phyloP scores from a whole-genome alignment of 2,329 filamentous ascomycete genomes.

The Alternaria panax region DNA sequence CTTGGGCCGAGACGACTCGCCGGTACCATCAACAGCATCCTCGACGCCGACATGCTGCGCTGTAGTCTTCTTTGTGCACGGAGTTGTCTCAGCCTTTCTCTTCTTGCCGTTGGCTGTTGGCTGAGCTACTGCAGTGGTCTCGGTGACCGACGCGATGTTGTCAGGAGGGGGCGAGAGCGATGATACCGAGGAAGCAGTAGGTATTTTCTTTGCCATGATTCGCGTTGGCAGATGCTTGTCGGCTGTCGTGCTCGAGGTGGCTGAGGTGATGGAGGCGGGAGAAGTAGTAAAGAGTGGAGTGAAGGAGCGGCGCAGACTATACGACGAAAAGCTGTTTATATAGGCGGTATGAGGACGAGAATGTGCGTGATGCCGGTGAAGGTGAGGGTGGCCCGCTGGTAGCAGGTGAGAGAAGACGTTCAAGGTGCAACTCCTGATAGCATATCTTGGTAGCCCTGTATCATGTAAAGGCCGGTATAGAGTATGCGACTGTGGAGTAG shows the following conservation, averaged over 20 bases:
- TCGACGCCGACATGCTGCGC: slow-evolving; percentile 10
- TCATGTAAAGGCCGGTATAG: background rate
- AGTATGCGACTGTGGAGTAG: accelerated
- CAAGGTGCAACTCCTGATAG: background rate
- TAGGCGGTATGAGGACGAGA: background rate
- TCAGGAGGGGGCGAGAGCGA: slow-evolving; percentile 36
- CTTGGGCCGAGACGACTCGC: slow-evolving; percentile 21
- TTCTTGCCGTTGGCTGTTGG: slow-evolving; percentile 27
- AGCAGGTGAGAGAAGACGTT: slow-evolving; percentile 9
- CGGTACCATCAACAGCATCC: slow-evolving; percentile 1
- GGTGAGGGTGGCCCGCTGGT: slow-evolving; percentile 6
- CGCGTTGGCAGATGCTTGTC: background rate
- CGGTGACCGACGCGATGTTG: slow-evolving; percentile 7
- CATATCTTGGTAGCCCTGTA: background rate
- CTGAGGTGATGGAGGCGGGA: background rate
- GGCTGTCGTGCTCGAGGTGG: background rate
- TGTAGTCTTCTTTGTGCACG: slow-evolving; percentile 20
- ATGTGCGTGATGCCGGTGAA: slow-evolving; percentile 1
- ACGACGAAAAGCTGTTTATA: background rate
- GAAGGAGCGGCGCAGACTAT: slow-evolving; percentile 1
- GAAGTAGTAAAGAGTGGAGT: background rate
- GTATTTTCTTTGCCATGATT: slow-evolving; percentile 30
- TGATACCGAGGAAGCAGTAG: slow-evolving; percentile 24
- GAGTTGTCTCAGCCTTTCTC: slow-evolving; percentile 36
- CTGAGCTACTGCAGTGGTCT: slow-evolving; percentile 16